Evolutionary conservation across 2,329 filamentous ascomycete species (phyloP).

Genomic region (Colletotrichum lupini): DNA sequence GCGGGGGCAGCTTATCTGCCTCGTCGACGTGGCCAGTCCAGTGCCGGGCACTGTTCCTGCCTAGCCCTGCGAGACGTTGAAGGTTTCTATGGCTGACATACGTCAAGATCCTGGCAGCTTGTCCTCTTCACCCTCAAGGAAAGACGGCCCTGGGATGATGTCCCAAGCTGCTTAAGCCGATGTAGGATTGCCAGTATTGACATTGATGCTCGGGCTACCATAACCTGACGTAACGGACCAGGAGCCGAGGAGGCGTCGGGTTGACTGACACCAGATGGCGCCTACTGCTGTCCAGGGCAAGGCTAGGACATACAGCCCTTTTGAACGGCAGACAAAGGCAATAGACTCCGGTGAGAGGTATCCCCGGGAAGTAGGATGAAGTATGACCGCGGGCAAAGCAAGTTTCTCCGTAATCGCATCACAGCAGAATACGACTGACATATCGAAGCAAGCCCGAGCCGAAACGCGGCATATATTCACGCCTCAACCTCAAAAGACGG

Average conservation of each 20-base stretch:
- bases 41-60: no score
- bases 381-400: neutral
- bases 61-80: neutral
- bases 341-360: no score
- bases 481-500: slow-evolving; percentile 55
- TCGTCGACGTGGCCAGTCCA: no score
- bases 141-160: no score
- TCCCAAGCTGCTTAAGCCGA: neutral
- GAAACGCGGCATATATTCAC: neutral
- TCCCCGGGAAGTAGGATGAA: neutral
- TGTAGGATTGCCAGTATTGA: neutral
- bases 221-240: neutral
- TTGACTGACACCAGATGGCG: neutral
- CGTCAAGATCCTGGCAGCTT: neutral
- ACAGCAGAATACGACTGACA: neutral
- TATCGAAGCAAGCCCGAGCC: no score
- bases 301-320: neutral
- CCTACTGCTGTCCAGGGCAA: neutral
- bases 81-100: neutral
- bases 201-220: neutral
- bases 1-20: no score
- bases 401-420: neutral
- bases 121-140: neutral
- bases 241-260: neutral
- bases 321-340: neutral